A percentile compares a stretch with the other conserved stretches of the same genome.
Evolutionary conservation across 495 filamentous ascomycete species (phyloP).

Genomic region (Lophiostoma macrostomum): DNA sequence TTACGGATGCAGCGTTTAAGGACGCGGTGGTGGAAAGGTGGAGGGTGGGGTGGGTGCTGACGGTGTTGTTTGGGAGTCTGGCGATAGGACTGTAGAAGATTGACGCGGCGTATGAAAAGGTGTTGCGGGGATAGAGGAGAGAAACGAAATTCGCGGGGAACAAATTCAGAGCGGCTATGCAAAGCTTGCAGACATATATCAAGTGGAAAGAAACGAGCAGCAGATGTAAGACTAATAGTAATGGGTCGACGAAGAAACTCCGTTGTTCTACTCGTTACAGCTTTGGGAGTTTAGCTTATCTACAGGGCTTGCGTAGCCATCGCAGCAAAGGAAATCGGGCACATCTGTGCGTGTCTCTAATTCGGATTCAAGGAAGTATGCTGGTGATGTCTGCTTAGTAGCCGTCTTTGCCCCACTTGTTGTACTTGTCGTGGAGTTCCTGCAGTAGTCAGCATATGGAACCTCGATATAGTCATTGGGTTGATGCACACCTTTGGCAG

Average conservation of each 20-base stretch:
- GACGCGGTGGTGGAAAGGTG: neutral
- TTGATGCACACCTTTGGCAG: conserved; percentile 61
- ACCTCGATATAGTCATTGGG: neutral
- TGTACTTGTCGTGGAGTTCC: conserved; percentile 90
- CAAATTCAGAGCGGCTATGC: neutral
- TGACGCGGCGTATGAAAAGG: too few species aligned
- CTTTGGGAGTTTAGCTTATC: conserved; percentile 17
- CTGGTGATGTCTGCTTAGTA: conserved; percentile 29
- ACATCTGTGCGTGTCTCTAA: neutral
- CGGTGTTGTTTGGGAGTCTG: neutral
- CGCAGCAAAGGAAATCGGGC: conserved; percentile 9
- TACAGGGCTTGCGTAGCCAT: conserved; percentile 27
- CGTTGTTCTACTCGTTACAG: conserved; percentile 19
- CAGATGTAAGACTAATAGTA: neutral
- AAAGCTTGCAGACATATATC: too few species aligned
- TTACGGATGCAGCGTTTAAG: neutral
- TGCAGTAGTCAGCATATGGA: conserved; percentile 38
- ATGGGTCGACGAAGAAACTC: neutral
- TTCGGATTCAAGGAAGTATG: neutral
- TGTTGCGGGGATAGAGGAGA: neutral
- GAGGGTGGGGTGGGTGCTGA: neutral
- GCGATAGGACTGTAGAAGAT: conserved; percentile 1
- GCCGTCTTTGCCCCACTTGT: conserved; percentile 96
- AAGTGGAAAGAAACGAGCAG: too few species aligned
- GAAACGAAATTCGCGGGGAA: neutral